Evolutionary conservation across 345 rosid genomes (phyloP).

Genomic region (Mangifera indica): DNA sequence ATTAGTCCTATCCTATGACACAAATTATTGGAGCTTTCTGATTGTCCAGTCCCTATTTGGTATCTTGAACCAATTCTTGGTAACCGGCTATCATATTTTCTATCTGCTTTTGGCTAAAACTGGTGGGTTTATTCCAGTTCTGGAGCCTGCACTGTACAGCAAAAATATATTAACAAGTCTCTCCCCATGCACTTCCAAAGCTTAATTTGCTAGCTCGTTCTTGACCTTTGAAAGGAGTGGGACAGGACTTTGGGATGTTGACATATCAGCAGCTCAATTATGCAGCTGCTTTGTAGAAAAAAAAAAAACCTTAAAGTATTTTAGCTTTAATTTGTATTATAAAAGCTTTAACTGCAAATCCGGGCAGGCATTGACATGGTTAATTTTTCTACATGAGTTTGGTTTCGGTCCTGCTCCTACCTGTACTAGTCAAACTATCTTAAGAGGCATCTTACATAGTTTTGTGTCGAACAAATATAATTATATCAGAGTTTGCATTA

Average conservation of each 20-base stretch:
- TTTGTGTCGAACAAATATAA: background rate
- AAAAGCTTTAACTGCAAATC: constrained; percentile 1
- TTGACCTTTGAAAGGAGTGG: background rate
- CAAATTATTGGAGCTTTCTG: background rate
- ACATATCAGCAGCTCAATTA: constrained; percentile 27
- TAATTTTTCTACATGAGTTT: background rate
- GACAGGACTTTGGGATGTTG: constrained; percentile 10
- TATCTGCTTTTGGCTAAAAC: background rate
- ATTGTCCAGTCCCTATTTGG: background rate
- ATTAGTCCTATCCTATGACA: background rate
- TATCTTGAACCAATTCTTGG: background rate
- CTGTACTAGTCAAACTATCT: no score
- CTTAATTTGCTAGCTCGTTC: no score
- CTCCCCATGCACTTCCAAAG: background rate
- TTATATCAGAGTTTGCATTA: no score
- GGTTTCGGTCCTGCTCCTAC: background rate
- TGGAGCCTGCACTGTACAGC: background rate
- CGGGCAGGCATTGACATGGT: background rate
- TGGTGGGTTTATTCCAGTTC: background rate
- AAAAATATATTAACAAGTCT: background rate
- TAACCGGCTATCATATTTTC: background rate
- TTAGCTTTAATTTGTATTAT: no score
- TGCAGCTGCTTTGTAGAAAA: background rate
- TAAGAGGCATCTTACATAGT: no score
- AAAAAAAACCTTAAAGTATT: background rate